phyloP scores from a whole-genome alignment of 2,329 filamentous ascomycete genomes.

The Paraconiothyrium brasiliense region DNA sequence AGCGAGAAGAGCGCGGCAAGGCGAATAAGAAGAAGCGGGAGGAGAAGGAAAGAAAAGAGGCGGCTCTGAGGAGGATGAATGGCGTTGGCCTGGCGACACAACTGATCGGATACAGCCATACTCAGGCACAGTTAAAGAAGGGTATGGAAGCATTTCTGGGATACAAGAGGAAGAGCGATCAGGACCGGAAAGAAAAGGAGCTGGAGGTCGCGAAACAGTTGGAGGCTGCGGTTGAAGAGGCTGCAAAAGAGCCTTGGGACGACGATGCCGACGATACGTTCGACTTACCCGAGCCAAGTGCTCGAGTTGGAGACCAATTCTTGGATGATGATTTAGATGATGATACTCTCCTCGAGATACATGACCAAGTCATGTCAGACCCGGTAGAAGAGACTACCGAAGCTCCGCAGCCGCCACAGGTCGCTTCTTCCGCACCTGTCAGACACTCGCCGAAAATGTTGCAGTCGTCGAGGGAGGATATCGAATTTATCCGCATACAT shows the following conservation, averaged over 20 bases:
- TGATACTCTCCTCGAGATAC: slow-evolving; percentile 39
- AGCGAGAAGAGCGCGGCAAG: slow-evolving; percentile 42
- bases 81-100: slow-evolving; percentile 52
- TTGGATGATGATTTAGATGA: slow-evolving; percentile 47
- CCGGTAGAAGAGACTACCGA: slow-evolving; percentile 25
- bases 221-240: slow-evolving; percentile 31
- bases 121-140: slow-evolving; percentile 48
- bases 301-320: slow-evolving; percentile 27
- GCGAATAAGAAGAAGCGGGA: slow-evolving; percentile 42
- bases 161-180: slow-evolving; percentile 33
- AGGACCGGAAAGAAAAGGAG: slow-evolving; percentile 31
- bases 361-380: slow-evolving; percentile 41
- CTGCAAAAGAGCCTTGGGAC: slow-evolving; percentile 47
- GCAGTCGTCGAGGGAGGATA: slow-evolving; percentile 23
- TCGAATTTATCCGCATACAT: slow-evolving; percentile 38
- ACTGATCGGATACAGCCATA: slow-evolving; percentile 49
- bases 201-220: slow-evolving; percentile 31
- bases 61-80: slow-evolving; percentile 34
- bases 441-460: slow-evolving; percentile 7
- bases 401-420: slow-evolving; percentile 10
- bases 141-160: slow-evolving; percentile 51
- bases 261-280: slow-evolving; percentile 31
- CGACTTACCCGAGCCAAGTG: slow-evolving; percentile 22
- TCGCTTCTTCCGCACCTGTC: slow-evolving; percentile 13
- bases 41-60: slow-evolving; percentile 45